Evolutionary conservation across 2,329 filamentous ascomycete genomes (phyloP), one percentile per base, ranked within the genome.

Genomic region (Aspergillus sergii): DNA sequence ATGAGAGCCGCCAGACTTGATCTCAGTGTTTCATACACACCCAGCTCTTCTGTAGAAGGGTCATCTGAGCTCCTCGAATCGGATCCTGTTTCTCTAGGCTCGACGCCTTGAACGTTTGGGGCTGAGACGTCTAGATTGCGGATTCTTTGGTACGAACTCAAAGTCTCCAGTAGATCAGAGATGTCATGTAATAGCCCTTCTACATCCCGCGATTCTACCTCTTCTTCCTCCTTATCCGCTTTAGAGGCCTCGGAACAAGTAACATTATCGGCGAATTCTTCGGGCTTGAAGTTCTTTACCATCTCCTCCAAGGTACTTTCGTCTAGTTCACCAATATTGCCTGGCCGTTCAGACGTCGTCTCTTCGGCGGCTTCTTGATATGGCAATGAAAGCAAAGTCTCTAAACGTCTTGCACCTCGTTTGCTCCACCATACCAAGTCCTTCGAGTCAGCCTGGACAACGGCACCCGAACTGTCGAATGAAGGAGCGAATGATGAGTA

Each of bases 1-100:
- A 96, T 86, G 66, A 96, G 87, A 34, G 93, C 81, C 0, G 87
- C 82, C 23, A 97, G 81, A 73, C 94, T 92, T 4, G 89, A 86
- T 73, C 91, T 93, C 58, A 97, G 83, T 30, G 89, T 85, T 66
- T 92, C 85, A 74, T 96, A 96, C 0, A 86, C 80, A 45, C 81
- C 80, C 43, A 82, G 75, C 68, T 90, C 88, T 34, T 84, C 82
- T 21, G 82, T 78, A 0, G 85, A 86, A 6, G 88, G 88, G 1
- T 77, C 80, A 11, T 81, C 80, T 1, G 84, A 79, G 53, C 79
- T 83, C 21, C 81, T 82, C 11, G 60, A 50, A 16, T 73, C 66
- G 21, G 71, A 57, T 1, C 60, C 61, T 28, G 67, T 64, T 39
- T 74, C 74, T 57, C 72, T 72, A 16, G 67, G 59, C 32, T 75